Evolutionary conservation across 257 asterid species (phyloP).

Genomic region (Apocynum venetum): DNA sequence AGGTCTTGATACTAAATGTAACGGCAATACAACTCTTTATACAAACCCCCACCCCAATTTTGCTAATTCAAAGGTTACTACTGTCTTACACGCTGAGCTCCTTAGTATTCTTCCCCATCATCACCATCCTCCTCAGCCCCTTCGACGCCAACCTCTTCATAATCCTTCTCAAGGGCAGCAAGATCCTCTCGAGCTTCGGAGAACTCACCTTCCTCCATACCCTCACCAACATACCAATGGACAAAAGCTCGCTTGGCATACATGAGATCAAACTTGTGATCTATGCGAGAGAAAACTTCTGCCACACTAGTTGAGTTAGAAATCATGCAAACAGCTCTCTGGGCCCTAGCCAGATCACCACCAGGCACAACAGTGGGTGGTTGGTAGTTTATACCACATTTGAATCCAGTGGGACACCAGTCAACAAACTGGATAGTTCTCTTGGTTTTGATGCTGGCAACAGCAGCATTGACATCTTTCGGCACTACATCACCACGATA

Average conservation of each 20-base stretch:
- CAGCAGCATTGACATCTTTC: slow-evolving; percentile 39
- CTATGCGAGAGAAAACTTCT: slow-evolving; percentile 39
- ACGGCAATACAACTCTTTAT: too few species aligned
- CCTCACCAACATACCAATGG: slow-evolving; percentile 47
- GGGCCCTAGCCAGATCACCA: slow-evolving; percentile 41
- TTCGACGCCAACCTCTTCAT: slow-evolving; percentile 46
- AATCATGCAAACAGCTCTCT: slow-evolving; percentile 42
- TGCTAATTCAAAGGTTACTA: background rate
- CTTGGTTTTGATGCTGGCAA: slow-evolving; percentile 38
- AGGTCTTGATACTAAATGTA: background rate
- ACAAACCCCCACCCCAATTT: background rate
- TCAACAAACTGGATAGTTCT: slow-evolving; percentile 40
- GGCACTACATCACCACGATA: slow-evolving; percentile 44
- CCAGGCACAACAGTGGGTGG: slow-evolving; percentile 42
- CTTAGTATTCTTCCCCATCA: slow-evolving; percentile 31
- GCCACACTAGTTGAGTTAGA: slow-evolving; percentile 46
- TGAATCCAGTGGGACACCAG: slow-evolving; percentile 45
- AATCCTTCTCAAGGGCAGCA: slow-evolving; percentile 41
- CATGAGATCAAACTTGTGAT: slow-evolving; percentile 40
- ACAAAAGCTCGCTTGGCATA: slow-evolving; percentile 39
- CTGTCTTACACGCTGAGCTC: background rate
- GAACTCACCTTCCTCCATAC: slow-evolving; percentile 47
- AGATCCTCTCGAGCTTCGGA: slow-evolving; percentile 44
- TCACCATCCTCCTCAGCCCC: slow-evolving; percentile 30
- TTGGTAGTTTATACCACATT: slow-evolving; percentile 43